Percentiles rank a stretch among this genome's conserved stretches.
These are phyloP conservation scores for Inga oerstediana DNA, from an alignment of 306 rosid genomes.

Conservation along the genomic window DNA sequence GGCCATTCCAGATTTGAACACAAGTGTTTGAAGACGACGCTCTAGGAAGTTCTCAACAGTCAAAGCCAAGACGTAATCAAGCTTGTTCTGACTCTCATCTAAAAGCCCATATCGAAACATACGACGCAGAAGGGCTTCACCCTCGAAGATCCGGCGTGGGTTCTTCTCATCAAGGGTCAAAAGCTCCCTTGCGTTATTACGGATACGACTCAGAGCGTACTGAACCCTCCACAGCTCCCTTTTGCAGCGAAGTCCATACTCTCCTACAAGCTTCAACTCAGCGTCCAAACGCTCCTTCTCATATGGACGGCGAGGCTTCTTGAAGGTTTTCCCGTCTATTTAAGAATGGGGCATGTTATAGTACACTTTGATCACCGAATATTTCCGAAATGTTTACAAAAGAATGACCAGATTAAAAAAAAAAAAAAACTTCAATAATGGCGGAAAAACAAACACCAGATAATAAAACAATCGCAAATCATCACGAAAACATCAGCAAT, in stretches of 20 bases:
- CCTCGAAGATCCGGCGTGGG: conserved; percentile 69
- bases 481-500: neutral
- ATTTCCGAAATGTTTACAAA: neutral
- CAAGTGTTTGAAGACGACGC: conserved; percentile 69
- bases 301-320: conserved; percentile 78
- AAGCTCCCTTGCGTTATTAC: conserved; percentile 60
- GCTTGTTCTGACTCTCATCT: conserved; percentile 70
- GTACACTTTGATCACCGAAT: neutral
- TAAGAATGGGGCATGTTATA: neutral
- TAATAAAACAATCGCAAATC: neutral
- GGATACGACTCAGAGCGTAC: conserved; percentile 64
- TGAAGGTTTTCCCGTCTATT: conserved; percentile 74
- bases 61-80: conserved; percentile 66
- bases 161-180: conserved; percentile 69
- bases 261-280: conserved; percentile 65
- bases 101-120: conserved; percentile 63
- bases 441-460: neutral
- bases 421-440: neutral
- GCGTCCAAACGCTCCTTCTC: conserved; percentile 80
- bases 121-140: conserved; percentile 63
- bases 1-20: conserved; percentile 69
- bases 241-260: conserved; percentile 69
- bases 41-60: conserved; percentile 72
- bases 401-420: neutral
- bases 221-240: conserved; percentile 75